Evolutionary conservation across 257 asterid genomes (phyloP).

Genomic region (Leonotis leonurus): DNA sequence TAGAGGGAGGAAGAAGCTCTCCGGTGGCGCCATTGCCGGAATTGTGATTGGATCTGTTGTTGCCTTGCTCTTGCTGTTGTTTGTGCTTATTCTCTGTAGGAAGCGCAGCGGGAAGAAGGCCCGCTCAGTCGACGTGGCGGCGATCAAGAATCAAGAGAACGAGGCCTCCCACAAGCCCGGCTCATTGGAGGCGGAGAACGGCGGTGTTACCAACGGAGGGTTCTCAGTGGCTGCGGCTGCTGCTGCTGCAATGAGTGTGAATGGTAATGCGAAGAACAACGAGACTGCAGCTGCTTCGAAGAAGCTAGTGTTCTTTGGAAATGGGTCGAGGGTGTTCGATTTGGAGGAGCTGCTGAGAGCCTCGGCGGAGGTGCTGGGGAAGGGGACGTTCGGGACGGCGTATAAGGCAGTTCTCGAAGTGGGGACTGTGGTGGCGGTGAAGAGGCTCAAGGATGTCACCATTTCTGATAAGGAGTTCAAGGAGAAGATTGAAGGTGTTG

Average conservation of each 20-base stretch:
- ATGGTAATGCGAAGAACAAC: conserved; percentile 13
- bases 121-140: conserved; percentile 42
- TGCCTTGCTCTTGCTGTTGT: conserved; percentile 42
- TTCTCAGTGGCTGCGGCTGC: conserved; percentile 33
- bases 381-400: conserved; percentile 60
- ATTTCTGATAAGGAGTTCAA: conserved; percentile 51
- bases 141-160: conserved; percentile 46
- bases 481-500: conserved; percentile 67
- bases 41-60: conserved; percentile 69
- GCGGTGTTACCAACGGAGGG: conserved; percentile 31
- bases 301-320: conserved; percentile 44
- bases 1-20: conserved; percentile 30
- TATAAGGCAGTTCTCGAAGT: conserved; percentile 85
- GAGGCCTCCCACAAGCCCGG: conserved; percentile 36
- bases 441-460: conserved; percentile 76
- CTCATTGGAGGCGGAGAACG: conserved; percentile 31
- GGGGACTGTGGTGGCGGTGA: conserved; percentile 77
- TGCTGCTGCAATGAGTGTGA: conserved; percentile 36
- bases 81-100: conserved; percentile 51
- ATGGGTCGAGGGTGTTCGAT: conserved; percentile 39
- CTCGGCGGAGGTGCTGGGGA: conserved; percentile 61
- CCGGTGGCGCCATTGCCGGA: conserved; percentile 79
- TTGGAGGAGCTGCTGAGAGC: conserved; percentile 59
- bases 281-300: conserved; percentile 21
- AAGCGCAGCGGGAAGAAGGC: conserved; percentile 50